These are phyloP conservation scores for Penicillium lividum DNA, from an alignment of 495 filamentous ascomycete species.

Conservation along the genomic window DNA sequence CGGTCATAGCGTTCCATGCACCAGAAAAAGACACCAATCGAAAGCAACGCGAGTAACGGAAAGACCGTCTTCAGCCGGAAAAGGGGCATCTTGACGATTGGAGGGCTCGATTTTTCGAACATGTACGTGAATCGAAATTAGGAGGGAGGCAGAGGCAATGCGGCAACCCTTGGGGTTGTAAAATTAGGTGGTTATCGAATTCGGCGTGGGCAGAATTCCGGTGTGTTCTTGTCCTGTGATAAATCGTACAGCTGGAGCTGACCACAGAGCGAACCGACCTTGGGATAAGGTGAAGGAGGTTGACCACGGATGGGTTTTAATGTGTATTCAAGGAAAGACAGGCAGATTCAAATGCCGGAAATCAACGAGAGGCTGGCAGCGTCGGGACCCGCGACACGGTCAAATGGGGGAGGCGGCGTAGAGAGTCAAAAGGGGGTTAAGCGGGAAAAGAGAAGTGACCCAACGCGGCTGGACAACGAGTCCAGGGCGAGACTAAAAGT, in stretches of 20 bases:
- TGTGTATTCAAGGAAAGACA: slow-evolving; percentile 27
- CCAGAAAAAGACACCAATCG: slow-evolving; percentile 50
- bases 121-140: slow-evolving; percentile 28
- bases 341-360: slow-evolving; percentile 30
- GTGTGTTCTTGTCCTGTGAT: slow-evolving; percentile 18
- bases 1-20: slow-evolving; percentile 48
- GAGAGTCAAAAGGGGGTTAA: slow-evolving; percentile 6
- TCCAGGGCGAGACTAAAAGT: slow-evolving; percentile 24
- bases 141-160: not conserved
- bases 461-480: slow-evolving; percentile 32
- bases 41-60: slow-evolving; percentile 44
- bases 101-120: slow-evolving; percentile 37
- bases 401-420: slow-evolving; percentile 15
- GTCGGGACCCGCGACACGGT: slow-evolving; percentile 42
- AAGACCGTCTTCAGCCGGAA: slow-evolving; percentile 49
- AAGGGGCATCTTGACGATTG: slow-evolving; percentile 45
- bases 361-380: slow-evolving; percentile 39
- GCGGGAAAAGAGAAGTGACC: slow-evolving; percentile 12
- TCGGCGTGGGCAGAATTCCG: slow-evolving; percentile 10
- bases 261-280: slow-evolving; percentile 6
- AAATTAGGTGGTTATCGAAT: slow-evolving; percentile 5
- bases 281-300: not conserved
- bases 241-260: slow-evolving; percentile 17
- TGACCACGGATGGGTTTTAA: slow-evolving; percentile 1
- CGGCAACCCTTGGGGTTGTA: slow-evolving; percentile 4